phyloP scores from a whole-genome alignment of 169 alveolate species.

The Cyclospora cayetanensis region DNA sequence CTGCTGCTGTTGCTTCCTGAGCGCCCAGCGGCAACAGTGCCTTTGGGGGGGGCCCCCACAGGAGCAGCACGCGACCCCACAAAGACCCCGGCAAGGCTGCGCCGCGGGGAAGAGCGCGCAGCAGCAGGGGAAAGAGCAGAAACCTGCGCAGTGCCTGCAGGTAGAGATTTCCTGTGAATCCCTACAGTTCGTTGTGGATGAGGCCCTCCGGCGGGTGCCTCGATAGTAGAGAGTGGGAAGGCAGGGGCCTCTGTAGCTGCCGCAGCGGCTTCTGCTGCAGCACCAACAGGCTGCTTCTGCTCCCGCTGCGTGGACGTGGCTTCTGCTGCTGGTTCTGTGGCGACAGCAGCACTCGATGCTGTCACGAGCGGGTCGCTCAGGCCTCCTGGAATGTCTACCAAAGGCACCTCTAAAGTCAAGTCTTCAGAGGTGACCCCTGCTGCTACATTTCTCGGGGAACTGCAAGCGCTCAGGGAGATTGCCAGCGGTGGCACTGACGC shows the following conservation, averaged over 20 bases:
- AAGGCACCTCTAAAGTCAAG: background rate
- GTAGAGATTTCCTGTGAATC: background rate
- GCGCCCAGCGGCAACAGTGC: no score
- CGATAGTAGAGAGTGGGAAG: background rate
- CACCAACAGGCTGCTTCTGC: background rate
- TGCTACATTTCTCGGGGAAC: background rate
- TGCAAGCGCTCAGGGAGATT: constrained; percentile 28
- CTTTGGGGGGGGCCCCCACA: constrained; percentile 24
- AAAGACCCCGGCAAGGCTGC: background rate
- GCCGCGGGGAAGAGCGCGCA: background rate
- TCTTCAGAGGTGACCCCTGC: constrained; percentile 31
- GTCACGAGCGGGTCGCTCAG: constrained; percentile 12
- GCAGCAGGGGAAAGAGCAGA: constrained; percentile 8
- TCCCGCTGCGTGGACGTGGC: background rate
- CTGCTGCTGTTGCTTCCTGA: background rate
- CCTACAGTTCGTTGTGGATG: background rate
- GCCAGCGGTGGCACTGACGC: background rate
- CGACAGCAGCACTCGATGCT: constrained; percentile 20
- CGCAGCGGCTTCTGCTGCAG: background rate
- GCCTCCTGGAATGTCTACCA: constrained; percentile 11
- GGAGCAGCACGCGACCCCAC: constrained; percentile 3
- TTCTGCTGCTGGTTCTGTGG: constrained; percentile 30
- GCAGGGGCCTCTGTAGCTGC: constrained; percentile 5
- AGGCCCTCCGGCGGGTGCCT: constrained; percentile 24
- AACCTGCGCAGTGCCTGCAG: background rate